phyloP scores from a whole-genome alignment of 139 green algal species.

The Chlamydomonas sphaeroides region DNA sequence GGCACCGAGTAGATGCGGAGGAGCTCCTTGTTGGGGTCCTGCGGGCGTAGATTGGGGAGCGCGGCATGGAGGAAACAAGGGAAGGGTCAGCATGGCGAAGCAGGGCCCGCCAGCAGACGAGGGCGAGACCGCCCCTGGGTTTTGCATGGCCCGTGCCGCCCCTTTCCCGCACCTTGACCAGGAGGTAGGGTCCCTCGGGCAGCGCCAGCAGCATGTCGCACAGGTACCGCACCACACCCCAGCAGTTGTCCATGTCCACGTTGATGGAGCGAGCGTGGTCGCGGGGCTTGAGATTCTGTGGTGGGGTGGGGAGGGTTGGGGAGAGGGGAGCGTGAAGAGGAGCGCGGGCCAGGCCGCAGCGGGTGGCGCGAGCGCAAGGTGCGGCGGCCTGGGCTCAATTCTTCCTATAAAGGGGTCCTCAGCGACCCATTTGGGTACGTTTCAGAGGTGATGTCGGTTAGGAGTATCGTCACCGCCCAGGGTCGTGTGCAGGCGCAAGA shows the following conservation, averaged over 20 bases:
- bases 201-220: constrained; percentile 88
- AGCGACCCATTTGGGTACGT: background rate
- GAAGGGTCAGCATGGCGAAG: background rate
- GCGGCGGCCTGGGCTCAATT: constrained; percentile 7
- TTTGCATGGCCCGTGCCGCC: too few relatives aligned
- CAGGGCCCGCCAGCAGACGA: background rate
- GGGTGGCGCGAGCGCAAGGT: too few relatives aligned
- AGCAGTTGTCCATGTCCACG: constrained; percentile 95
- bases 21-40: constrained; percentile 96
- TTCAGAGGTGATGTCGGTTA: constrained; percentile 36
- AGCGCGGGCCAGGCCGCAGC: too few relatives aligned
- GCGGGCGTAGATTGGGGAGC: constrained; percentile 27
- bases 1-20: constrained; percentile 85
- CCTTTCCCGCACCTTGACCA: constrained; percentile 81
- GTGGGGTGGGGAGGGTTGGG: background rate
- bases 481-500: too few relatives aligned
- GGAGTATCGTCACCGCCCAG: constrained; percentile 22
- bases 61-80: background rate
- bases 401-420: constrained; percentile 32
- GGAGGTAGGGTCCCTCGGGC: constrained; percentile 86
- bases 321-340: background rate
- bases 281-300: constrained; percentile 74
- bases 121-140: background rate
- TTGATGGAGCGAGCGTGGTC: constrained; percentile 95
- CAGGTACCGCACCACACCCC: constrained; percentile 93